Conservation (phyloP, 345 rosid species). For the Noccaea bulbosa region DNA sequence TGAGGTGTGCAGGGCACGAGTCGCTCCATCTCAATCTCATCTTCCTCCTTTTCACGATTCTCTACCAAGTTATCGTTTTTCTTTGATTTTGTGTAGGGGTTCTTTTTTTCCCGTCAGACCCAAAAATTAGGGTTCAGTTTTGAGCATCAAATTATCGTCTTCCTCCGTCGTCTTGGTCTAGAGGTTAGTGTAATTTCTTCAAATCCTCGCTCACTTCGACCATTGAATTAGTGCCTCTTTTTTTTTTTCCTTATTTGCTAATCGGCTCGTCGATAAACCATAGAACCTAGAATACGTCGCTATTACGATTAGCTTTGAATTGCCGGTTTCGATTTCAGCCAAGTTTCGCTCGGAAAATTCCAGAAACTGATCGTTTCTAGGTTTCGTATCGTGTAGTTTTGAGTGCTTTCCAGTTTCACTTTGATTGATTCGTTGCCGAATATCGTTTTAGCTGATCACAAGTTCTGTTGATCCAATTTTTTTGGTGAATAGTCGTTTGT, state of each 20-base stretch:
- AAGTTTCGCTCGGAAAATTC: conserved; percentile 7
- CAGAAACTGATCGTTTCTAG: conserved; percentile 17
- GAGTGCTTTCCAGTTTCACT: background rate
- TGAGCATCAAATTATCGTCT: background rate
- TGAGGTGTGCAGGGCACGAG: conserved; percentile 35
- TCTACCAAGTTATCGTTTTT: background rate
- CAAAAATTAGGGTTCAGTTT: conserved; percentile 31
- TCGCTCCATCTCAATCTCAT: background rate
- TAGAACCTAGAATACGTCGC: background rate
- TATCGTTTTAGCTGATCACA: conserved; percentile 10
- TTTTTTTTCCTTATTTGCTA: background rate
- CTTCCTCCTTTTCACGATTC: background rate
- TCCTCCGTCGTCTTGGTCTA: conserved; percentile 18
- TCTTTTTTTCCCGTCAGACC: background rate
- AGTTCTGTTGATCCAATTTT: background rate
- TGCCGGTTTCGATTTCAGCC: background rate
- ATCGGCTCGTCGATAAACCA: conserved; percentile 13
- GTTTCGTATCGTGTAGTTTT: conserved; percentile 1
- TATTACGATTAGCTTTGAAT: conserved; percentile 8
- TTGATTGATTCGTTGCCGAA: background rate
- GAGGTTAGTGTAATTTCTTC: conserved; percentile 24
- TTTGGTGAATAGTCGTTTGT: no score
- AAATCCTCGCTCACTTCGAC: conserved; percentile 5
- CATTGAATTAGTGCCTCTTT: no score
- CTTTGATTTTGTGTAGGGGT: background rate